Base-by-base conservation (phyloP, 169 alveolate genomes). In the Eimeria maxima region DNA sequence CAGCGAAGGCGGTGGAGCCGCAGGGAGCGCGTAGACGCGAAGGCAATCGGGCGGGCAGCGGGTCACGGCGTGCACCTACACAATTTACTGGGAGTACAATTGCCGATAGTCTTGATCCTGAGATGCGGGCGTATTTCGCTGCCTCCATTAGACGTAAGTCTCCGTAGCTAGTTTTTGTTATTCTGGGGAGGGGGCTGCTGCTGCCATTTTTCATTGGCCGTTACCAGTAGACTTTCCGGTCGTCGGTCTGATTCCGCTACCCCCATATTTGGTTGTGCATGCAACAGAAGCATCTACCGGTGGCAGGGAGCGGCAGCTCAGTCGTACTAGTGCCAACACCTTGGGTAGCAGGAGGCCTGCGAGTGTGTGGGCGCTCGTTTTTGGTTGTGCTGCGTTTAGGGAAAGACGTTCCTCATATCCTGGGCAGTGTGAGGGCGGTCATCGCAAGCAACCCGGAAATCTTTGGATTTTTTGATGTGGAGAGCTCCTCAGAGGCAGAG, bases 361-460 rank as follows among this genome's bases (percentile, higher is more conserved):
- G n/a, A 10, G 27, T 11, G 13, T 33, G 27, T 71, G 81, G n/a
- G 2, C 47, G 42, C n/a, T 4, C 44, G 6, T 0, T 7, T 38
- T 29, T 45, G 76, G 8, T 53, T 83, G 27, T 55, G 73, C 60
- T 10, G 27, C 33, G 60, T 42, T 4, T 55, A 86, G 93, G 81
- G 13, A 50, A 14, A 1, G 29, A 55, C 69, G 60, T 86, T 71
- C 60, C 74, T 42, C 81, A 63, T 65, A 55, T 86, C 76, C 81
- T 86, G 60, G 93, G 93, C 45, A 86, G 93, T 53, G n/a, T 86
- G n/a, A 63, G 93, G 24, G 47, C 45, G 44, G 93, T 81, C 29
- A 86, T 86, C 20, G 18, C 24, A 42, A 47, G 71, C 63, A 86
- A 27, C 45, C 93, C 93, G 8, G 80, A 86, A 6, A 18, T 86